phyloP scores from a whole-genome alignment of 2,329 filamentous ascomycete species.

The Pseudogymnoascus sp. region DNA sequence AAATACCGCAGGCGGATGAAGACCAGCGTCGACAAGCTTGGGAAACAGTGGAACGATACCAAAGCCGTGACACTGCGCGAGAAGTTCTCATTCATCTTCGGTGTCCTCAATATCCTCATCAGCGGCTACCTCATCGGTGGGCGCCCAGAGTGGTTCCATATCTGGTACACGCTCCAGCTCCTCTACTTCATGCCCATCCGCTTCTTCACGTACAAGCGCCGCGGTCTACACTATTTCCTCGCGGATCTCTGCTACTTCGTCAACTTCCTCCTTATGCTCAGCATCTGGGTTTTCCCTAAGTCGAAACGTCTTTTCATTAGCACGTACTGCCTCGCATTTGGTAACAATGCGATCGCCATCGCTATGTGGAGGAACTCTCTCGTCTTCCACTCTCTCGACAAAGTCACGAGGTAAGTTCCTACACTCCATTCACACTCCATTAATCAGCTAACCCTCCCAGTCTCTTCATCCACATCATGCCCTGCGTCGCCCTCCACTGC shows the following conservation, averaged over 20 bases:
- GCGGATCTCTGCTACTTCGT: conserved; percentile 98
- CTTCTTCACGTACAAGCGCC: conserved; percentile 82
- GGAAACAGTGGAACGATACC: conserved; percentile 80
- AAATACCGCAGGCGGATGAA: conserved; percentile 86
- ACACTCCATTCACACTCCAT: background rate
- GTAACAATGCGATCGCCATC: conserved; percentile 96
- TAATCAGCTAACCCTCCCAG: conserved; percentile 31
- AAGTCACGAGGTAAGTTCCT: conserved; percentile 67
- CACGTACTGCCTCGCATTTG: conserved; percentile 85
- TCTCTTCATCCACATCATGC: conserved; percentile 99
- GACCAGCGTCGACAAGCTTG: conserved; percentile 78
- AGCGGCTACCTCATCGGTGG: conserved; percentile 90
- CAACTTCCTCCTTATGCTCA: conserved; percentile 76
- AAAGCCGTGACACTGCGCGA: conserved; percentile 83
- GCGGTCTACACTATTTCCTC: conserved; percentile 94
- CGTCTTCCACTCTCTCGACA: conserved; percentile 97
- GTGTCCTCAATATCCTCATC: conserved; percentile 95
- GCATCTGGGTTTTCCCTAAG: conserved; percentile 82
- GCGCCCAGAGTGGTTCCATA: conserved; percentile 76
- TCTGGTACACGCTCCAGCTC: conserved; percentile 86
- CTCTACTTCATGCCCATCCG: conserved; percentile 96
- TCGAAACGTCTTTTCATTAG: conserved; percentile 90
- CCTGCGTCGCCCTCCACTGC: conserved; percentile 86
- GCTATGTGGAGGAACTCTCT: conserved; percentile 99
- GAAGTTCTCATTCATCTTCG: conserved; percentile 93